Conservation (phyloP, 176 grass and related monocot genomes). For the Hsuehochloa calcarea region DNA sequence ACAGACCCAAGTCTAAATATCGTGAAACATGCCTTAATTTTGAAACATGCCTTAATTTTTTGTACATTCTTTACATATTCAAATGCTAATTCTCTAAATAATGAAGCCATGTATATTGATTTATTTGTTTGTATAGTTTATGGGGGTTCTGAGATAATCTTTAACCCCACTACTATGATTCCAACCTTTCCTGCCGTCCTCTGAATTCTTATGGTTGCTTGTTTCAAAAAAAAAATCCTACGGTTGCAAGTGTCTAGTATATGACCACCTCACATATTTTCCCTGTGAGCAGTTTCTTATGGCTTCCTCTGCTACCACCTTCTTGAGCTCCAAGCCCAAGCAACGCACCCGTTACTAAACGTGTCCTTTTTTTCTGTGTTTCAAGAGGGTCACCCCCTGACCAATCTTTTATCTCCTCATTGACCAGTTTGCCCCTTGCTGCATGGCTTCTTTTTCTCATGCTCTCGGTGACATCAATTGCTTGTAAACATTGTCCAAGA, state of each 20-base stretch:
- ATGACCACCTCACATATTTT: slow-evolving; percentile 28
- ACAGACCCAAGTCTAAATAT: background rate
- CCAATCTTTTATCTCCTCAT: slow-evolving; percentile 22
- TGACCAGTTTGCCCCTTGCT: slow-evolving; percentile 37
- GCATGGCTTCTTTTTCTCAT: slow-evolving; percentile 21
- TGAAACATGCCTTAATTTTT: no score
- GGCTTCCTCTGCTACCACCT: slow-evolving; percentile 28
- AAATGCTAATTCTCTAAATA: background rate
- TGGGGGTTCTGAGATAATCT: background rate
- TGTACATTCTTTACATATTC: slow-evolving; percentile 9
- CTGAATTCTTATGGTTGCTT: slow-evolving; percentile 13
- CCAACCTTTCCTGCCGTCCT: background rate
- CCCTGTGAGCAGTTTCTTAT: background rate
- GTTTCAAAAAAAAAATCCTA: background rate
- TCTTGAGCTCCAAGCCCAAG: slow-evolving; percentile 27
- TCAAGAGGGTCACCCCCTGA: slow-evolving; percentile 21
- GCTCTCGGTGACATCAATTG: slow-evolving; percentile 40
- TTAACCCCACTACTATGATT: slow-evolving; percentile 10
- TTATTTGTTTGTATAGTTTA: slow-evolving; percentile 15
- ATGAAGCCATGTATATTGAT: background rate
- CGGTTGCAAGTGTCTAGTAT: slow-evolving; percentile 6
- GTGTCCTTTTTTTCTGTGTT: slow-evolving; percentile 32
- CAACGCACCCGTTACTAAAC: slow-evolving; percentile 17
- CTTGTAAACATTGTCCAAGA: slow-evolving; percentile 47
- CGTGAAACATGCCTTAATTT: background rate